Evolutionary conservation across 148 eudicot species (phyloP).

Genomic region (Simmondsia chinensis): DNA sequence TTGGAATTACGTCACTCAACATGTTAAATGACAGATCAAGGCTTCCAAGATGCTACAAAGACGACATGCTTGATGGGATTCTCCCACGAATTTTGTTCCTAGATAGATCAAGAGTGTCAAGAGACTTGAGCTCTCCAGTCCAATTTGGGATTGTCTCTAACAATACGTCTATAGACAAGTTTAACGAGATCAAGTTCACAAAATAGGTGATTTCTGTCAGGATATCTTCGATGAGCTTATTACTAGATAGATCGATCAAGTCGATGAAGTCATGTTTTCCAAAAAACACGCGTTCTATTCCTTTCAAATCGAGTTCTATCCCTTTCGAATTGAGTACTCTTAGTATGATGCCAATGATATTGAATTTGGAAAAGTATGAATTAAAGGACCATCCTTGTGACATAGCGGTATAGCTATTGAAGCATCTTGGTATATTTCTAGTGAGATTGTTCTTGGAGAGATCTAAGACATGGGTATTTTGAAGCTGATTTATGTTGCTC

Average conservation of each 20-base stretch:
- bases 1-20: conserved; percentile 35
- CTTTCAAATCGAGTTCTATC: conserved; percentile 23
- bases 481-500: conserved; percentile 7
- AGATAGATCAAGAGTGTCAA: conserved; percentile 36
- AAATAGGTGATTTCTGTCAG: conserved; percentile 25
- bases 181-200: conserved; percentile 18
- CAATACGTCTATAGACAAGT: conserved; percentile 33
- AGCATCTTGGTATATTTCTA: conserved; percentile 22
- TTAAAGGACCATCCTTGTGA: neutral
- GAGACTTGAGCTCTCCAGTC: conserved; percentile 17
- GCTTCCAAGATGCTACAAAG: conserved; percentile 19
- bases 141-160: conserved; percentile 28
- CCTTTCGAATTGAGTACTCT: conserved; percentile 23
- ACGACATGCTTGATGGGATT: conserved; percentile 36
- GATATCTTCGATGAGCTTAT: conserved; percentile 22
- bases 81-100: conserved; percentile 29
- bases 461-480: conserved; percentile 30
- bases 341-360: no score
- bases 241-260: conserved; percentile 35
- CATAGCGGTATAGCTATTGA: conserved; percentile 20
- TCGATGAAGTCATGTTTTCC: conserved; percentile 29
- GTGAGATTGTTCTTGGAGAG: conserved; percentile 24
- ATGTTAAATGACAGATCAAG: conserved; percentile 35
- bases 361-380: neutral
- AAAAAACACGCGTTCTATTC: conserved; percentile 14